Base-by-base conservation (phyloP, 106 monocot species). In the Acorus gramineus region DNA sequence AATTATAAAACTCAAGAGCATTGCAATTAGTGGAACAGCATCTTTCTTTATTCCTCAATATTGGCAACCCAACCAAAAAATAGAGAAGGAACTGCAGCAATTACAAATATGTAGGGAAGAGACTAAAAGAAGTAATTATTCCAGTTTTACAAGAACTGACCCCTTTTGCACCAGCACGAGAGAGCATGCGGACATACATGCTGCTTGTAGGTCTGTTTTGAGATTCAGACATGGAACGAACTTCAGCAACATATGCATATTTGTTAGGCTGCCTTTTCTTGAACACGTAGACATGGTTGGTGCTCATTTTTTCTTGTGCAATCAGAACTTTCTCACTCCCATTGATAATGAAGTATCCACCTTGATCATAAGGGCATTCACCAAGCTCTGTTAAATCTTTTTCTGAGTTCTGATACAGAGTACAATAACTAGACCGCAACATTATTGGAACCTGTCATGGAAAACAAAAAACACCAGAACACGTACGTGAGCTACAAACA, bases 261-360 rank as follows among this genome's bases (percentile, higher is more conserved):
- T 98, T 98, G 68, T 98, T 98, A 2, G 96, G 96, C 67, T 98
- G 96, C 50, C 96, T 87, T 68, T 92, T 98, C 79, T 98, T 98
- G 50, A 98, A 98, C 4, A 98, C 96, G 75, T 98, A 98, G 52
- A 98, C 96, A 79, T 98, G 96, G 71, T 98, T 98, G 14, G 96
- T 98, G 73, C 96, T 92, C 91, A 98, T 92, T 73, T 92, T 98
- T 65, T 98, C 91, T 64, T 98, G 91, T 12, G 91, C 96, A 75
- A 98, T 98, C 58, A 98, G 46, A 66, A 98, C 96, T 63, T 98
- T 98, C 75, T 92, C 96, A 64, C 91, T 91, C 43, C 96, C 96
- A 81, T 98, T 98, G 55, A 98, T 88, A 6, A 98, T 77, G 56
- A 98, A 98, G 54, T 98, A 98, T 47, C 96, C 96, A 44, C 91